Percentiles rank a stretch among this genome's conserved stretches.
These are phyloP conservation scores for Leishmania lainsoni DNA, from an alignment of 208 protist species.

Conservation along the genomic window DNA sequence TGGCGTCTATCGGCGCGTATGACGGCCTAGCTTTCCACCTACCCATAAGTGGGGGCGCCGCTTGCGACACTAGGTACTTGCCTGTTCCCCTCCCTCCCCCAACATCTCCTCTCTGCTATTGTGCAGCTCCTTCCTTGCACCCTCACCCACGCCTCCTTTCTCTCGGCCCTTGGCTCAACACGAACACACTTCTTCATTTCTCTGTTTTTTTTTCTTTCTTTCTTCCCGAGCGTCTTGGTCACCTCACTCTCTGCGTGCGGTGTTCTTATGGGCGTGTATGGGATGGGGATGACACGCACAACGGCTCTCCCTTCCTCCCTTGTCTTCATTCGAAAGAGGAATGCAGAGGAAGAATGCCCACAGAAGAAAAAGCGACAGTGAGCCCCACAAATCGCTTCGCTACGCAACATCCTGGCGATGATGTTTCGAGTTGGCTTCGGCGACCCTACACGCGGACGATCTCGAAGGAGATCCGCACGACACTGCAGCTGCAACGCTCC, in stretches of 20 bases:
- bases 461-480: conserved; percentile 37
- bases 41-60: background rate
- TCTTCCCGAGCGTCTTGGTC: background rate
- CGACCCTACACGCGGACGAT: conserved; percentile 72
- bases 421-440: conserved; percentile 28
- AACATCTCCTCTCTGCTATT: background rate
- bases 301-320: background rate
- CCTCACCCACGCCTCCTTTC: too few species aligned
- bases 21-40: background rate
- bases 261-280: background rate
- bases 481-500: conserved; percentile 44
- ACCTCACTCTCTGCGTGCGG: background rate
- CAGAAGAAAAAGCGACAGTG: background rate
- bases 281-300: background rate
- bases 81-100: background rate
- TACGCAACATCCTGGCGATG: background rate
- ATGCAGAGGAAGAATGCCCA: background rate
- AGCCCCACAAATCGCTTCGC: background rate
- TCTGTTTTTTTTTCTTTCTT: too few species aligned
- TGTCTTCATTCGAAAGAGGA: background rate
- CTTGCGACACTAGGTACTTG: background rate
- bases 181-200: too few species aligned
- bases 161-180: too few species aligned
- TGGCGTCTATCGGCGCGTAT: background rate
- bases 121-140: too few species aligned